Evolutionary conservation across 768 basidiomycete species (phyloP).

Genomic region (Podaxis pistillaris): DNA sequence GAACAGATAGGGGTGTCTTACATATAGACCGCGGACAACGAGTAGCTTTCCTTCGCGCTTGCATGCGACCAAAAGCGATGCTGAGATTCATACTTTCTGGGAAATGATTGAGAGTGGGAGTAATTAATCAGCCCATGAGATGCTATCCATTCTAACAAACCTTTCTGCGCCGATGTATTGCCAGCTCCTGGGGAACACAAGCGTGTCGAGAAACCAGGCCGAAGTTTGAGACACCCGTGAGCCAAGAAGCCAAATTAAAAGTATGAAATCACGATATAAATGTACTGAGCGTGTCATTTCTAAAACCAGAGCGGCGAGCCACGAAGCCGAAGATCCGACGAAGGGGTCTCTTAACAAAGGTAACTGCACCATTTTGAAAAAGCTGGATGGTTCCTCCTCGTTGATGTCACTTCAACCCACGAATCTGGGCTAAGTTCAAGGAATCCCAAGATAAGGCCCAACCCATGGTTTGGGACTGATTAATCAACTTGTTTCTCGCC

Average conservation of each 20-base stretch:
- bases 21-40: slow-evolving; percentile 23
- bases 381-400: background rate
- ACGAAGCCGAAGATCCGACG: background rate
- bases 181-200: background rate
- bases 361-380: background rate
- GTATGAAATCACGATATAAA: slow-evolving; percentile 1
- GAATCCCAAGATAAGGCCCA: background rate
- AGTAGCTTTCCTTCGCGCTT: slow-evolving; percentile 19
- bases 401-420: background rate
- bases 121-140: slow-evolving; percentile 11
- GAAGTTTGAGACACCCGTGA: background rate
- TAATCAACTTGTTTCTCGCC: background rate
- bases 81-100: slow-evolving; percentile 16
- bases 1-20: slow-evolving; percentile 7
- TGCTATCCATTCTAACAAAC: slow-evolving; percentile 7
- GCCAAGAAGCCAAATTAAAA: slow-evolving; percentile 1
- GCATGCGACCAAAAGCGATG: slow-evolving; percentile 13
- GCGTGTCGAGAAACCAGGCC: background rate
- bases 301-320: background rate
- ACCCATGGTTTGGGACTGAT: background rate
- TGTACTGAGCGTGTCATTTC: background rate
- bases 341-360: background rate
- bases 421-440: background rate
- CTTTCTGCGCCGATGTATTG: slow-evolving; percentile 10
- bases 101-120: slow-evolving; percentile 13